Evolutionary conservation across 768 basidiomycete genomes (phyloP).

Genomic region (Leccinum rimulosum): DNA sequence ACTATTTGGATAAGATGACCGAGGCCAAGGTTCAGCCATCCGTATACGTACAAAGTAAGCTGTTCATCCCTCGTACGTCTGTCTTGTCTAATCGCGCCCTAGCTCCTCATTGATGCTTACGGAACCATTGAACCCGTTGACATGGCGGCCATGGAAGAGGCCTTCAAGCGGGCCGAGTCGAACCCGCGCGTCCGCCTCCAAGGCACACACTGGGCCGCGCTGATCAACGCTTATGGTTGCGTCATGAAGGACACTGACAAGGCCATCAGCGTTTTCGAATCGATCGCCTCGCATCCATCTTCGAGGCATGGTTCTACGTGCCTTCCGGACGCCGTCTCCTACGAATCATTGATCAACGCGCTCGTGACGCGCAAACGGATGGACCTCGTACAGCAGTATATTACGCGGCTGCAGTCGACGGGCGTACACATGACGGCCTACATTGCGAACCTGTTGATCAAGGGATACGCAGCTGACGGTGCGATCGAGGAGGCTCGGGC

Average conservation of each 20-base stretch:
- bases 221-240: conserved; percentile 89
- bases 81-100: not conserved
- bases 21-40: conserved; percentile 66
- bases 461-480: conserved; percentile 64
- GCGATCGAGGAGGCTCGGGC: conserved; percentile 68
- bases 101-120: conserved; percentile 89
- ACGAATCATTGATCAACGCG: conserved; percentile 88
- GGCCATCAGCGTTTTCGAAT: conserved; percentile 75
- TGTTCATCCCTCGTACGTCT: not conserved
- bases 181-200: conserved; percentile 30
- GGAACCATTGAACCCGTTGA: conserved; percentile 85
- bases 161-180: conserved; percentile 61
- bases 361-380: conserved; percentile 74
- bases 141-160: conserved; percentile 62
- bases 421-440: conserved; percentile 92
- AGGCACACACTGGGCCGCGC: conserved; percentile 73
- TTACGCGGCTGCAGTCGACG: conserved; percentile 54
- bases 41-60: conserved; percentile 90
- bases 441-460: conserved; percentile 70
- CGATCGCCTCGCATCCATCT: conserved; percentile 56
- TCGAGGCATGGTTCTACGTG: conserved; percentile 30
- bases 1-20: conserved; percentile 69
- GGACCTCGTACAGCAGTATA: conserved; percentile 72
- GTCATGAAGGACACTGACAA: conserved; percentile 72
- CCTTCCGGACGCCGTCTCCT: conserved; percentile 79